Conservation (phyloP, 2,329 filamentous ascomycete species). For the Trichoderma pleuroti region DNA sequence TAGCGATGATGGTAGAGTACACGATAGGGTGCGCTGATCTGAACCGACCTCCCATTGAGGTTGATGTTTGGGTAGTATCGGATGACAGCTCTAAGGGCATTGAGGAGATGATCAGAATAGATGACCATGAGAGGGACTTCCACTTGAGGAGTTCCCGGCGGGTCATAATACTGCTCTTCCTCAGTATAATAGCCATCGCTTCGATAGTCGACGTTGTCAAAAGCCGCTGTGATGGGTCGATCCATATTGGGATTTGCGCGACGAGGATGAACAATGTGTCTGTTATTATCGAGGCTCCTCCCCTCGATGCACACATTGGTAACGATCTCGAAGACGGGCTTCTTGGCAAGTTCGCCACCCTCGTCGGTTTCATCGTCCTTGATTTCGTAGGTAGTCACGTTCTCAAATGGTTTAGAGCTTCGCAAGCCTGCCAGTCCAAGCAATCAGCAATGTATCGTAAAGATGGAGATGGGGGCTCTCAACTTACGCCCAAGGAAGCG, state of each 20-base stretch:
- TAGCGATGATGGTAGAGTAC: conserved; percentile 46
- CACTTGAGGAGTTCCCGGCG: conserved; percentile 27
- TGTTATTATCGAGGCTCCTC: not conserved
- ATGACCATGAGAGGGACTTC: conserved; percentile 41
- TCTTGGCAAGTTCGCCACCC: conserved; percentile 22
- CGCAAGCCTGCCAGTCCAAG: conserved; percentile 32
- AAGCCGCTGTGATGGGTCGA: conserved; percentile 31
- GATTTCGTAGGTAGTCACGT: conserved; percentile 30
- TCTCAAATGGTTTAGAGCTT: conserved; percentile 37
- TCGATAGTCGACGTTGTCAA: conserved; percentile 25
- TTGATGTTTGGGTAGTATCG: conserved; percentile 45
- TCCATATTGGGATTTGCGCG: conserved; percentile 22
- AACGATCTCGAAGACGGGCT: conserved; percentile 43
- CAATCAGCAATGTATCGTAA: conserved; percentile 18
- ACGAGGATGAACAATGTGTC: conserved; percentile 13
- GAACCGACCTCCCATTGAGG: conserved; percentile 36
- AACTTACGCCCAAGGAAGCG: conserved; percentile 37
- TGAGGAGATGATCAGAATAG: conserved; percentile 43
- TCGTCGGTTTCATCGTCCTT: conserved; percentile 25
- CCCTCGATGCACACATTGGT: conserved; percentile 35
- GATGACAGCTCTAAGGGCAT: conserved; percentile 47
- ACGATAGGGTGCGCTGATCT: conserved; percentile 44
- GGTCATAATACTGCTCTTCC: conserved; percentile 24
- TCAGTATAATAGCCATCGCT: conserved; percentile 29
- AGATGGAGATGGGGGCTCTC: not conserved